phyloP scores from a whole-genome alignment of 495 filamentous ascomycete genomes.

The Daldinia bambusicola region DNA sequence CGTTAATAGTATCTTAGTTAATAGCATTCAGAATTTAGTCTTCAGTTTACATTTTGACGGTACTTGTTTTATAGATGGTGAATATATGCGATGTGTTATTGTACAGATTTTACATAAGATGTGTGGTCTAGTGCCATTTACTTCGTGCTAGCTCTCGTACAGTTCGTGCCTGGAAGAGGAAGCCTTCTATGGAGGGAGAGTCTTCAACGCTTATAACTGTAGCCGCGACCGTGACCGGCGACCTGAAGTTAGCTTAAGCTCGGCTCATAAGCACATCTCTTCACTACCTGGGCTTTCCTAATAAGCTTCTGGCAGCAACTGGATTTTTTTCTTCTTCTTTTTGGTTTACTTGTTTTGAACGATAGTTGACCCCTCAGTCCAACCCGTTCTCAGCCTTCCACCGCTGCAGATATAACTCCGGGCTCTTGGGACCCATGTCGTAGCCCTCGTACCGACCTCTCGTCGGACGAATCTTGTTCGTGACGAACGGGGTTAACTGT shows the following conservation, averaged over 20 bases:
- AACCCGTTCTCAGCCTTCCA: conserved; percentile 78
- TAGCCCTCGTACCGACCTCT: conserved; percentile 62
- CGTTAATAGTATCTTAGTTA: conserved; percentile 22
- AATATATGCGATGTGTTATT: conserved; percentile 23
- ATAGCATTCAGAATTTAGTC: conserved; percentile 27
- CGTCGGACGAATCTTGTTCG: conserved; percentile 64
- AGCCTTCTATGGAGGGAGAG: neutral
- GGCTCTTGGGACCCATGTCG: conserved; percentile 63
- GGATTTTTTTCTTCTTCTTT: too few relatives aligned
- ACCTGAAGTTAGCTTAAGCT: neutral
- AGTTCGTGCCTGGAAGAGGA: neutral
- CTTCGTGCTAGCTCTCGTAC: neutral
- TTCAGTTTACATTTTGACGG: neutral
- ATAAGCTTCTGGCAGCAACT: neutral
- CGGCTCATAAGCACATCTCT: neutral
- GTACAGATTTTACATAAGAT: conserved; percentile 21
- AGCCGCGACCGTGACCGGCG: neutral
- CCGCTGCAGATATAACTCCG: conserved; percentile 66
- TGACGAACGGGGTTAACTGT: conserved; percentile 90
- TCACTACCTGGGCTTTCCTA: neutral
- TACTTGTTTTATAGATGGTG: conserved; percentile 15
- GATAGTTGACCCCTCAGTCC: conserved; percentile 55
- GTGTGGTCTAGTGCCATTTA: neutral
- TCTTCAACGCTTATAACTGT: neutral
- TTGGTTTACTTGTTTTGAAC: neutral